Base-by-base conservation (phyloP, 2,329 filamentous ascomycete species). In the Neophaeococcomyces aloes region DNA sequence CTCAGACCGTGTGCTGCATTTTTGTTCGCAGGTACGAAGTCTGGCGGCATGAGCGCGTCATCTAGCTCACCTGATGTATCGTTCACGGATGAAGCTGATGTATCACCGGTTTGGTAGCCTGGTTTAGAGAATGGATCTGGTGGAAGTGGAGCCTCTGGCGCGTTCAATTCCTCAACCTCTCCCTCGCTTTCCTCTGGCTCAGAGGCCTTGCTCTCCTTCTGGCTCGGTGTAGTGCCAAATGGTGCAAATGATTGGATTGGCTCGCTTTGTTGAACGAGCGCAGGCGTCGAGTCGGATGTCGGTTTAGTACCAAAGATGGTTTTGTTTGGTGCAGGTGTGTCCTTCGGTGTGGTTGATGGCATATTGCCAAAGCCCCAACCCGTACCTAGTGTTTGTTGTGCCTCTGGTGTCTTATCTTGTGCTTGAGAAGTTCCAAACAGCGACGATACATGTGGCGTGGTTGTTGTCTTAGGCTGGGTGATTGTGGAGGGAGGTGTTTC, bases 51-150 rank as follows among this genome's bases (percentile, higher is more conserved):
- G 35, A 56, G 55, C 11, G 52, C 51, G 31, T 57, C 56, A 25
- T 56, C 54, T 13, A 31, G 32, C 7, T 68, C 65, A 33, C 56
- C 45, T 4, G 65, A 65, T 31, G 53, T 58, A 41, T 62, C 64
- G 4, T 62, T 60, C 42, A 63, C 61, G 3, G 65, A 67, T 7
- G 67, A 69, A 7, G 61, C 65, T 3, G 68, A 69, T n/a, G 67
- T 70, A 46, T 71, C 68, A 4, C 67, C 68, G 19, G 67, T 61
- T 7, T 62, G 62, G 53, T 70, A 71, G 10, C 52, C 59, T 29
- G 59, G 60, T 53, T 63, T 68, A 47, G 65, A 71, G n/a, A 65
- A 67, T 4, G 68, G 51, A 31, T 71, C 67, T 13, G 68, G 68
- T 3, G 68, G 68, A 29, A 71, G 54, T 7, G 68, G 68, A 7